Evolutionary conservation across 805 yeast species (phyloP), one percentile per base, ranked within the genome.

Genomic region (Myxozyma neotropica): DNA sequence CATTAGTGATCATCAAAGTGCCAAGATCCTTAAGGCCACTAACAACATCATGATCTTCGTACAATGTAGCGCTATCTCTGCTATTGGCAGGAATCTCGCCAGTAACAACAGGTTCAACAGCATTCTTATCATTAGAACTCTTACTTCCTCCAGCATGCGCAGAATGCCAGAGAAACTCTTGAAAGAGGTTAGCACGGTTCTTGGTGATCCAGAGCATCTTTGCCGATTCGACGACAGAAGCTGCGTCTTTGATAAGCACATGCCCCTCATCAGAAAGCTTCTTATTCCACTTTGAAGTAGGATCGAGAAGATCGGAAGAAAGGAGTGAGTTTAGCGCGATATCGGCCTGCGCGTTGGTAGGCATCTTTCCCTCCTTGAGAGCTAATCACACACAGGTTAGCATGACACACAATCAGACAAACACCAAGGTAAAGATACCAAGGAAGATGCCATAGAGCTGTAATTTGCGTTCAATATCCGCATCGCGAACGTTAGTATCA

Each of bases 101-200:
- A n/a, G n/a, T n/a, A n/a, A n/a, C n/a, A n/a, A n/a, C n/a, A n/a
- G n/a, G n/a, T n/a, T n/a, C n/a, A n/a, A n/a, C n/a, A n/a, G n/a
- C 23, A 4, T 6, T 33, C 19, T 23, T 33, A 3, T 47, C 40
- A 26, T 19, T 23, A 13, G 43, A 8, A 15, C 10, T 24, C 42
- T 33, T 35, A 24, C 40, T 42, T 12, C 19, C 27, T 13, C 54
- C 43, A n/a, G 42, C 44, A 4, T 52, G 50, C 15, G 58, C 24
- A n/a, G 66, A 39, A 29, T 63, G 63, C 60, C 61, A 63, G 10
- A 55, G 39, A 33, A 63, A 63, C 49, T 63, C 66, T 33, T 63
- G 67, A 36, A 63, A 43, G 43, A 58, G 26, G 38, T 63, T 33
- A 40, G 39, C 64, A 21, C 56, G 36, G 52, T 63, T 63, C 53